Evolutionary conservation across 306 rosid genomes (phyloP), one percentile per base, ranked within the genome.

Genomic region (Fragaria vesca): DNA sequence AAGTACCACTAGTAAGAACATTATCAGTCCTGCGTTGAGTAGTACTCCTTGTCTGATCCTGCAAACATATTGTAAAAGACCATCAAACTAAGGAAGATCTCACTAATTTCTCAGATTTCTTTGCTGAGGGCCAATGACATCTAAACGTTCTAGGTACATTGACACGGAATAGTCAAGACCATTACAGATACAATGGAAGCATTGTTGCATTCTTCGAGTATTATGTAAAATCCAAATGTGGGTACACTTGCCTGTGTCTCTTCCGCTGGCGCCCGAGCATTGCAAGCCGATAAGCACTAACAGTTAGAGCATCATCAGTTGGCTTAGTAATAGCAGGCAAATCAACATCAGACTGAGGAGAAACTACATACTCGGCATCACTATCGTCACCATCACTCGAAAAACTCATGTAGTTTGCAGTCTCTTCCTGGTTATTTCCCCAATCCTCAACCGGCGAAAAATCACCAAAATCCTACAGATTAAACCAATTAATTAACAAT

Each of bases 321-420:
- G 89, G 78, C 17, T 84, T 81, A 62, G 86, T 79, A 42, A 87
- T 77, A 74, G 87, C 32, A 80, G 98, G 97, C 89, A 92, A 85
- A 77, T 94, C 98, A 81, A 87, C 38, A 81, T 92, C 97, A 71
- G 77, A 74, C 46, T 89, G 78, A 0, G 95, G 91, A 69, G 81
- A 73, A 12, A 94, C 82, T 57, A 87, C 67, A 38, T 81, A 66
- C 38, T 94, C 98, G 0, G 85, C 65, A 70, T 94, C 98, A 74
- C 87, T 89, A 55, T 88, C 94, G 70, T 94, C 98, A 12, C 86
- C 91, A 0, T 93, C 97, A 62, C 97, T 94, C 54, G 95, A 92
- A 51, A 88, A 91, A 76, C 82, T 34, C 32, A 54, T 73, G 38
- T 76, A 83, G 17, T 85, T 87, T 55, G 75, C 12, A 54, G 87